These are phyloP conservation scores for Mycena indigotica DNA, from an alignment of 768 basidiomycete species.

Conservation along the genomic window DNA sequence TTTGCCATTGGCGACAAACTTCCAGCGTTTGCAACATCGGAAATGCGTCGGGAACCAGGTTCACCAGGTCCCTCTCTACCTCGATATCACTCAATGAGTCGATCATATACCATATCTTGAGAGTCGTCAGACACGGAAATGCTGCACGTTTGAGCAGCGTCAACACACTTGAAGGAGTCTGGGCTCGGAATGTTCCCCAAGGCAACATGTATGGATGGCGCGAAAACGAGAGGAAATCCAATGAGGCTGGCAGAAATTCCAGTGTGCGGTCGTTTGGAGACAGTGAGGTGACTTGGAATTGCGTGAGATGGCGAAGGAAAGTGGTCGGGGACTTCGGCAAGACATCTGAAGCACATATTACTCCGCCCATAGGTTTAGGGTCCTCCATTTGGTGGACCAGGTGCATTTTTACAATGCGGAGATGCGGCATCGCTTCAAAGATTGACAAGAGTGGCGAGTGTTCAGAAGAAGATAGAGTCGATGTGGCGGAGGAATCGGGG, in stretches of 20 bases:
- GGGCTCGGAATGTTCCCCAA: not conserved
- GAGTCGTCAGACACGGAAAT: not conserved
- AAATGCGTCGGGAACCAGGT: not conserved
- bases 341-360: not conserved
- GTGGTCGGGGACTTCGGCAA: not conserved
- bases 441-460: not conserved
- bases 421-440: no score
- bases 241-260: not conserved
- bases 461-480: not conserved
- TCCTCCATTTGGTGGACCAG: not conserved
- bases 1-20: not conserved
- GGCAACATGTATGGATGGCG: not conserved
- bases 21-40: not conserved
- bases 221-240: not conserved
- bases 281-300: not conserved
- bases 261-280: not conserved
- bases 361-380: not conserved
- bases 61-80: not conserved
- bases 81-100: not conserved
- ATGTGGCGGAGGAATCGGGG: not conserved
- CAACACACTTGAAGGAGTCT: not conserved
- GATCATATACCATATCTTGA: not conserved
- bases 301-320: not conserved
- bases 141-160: not conserved
- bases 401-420: not conserved